phyloP scores from a whole-genome alignment of 805 yeast genomes.

The Saccharomycopsis sp. region DNA sequence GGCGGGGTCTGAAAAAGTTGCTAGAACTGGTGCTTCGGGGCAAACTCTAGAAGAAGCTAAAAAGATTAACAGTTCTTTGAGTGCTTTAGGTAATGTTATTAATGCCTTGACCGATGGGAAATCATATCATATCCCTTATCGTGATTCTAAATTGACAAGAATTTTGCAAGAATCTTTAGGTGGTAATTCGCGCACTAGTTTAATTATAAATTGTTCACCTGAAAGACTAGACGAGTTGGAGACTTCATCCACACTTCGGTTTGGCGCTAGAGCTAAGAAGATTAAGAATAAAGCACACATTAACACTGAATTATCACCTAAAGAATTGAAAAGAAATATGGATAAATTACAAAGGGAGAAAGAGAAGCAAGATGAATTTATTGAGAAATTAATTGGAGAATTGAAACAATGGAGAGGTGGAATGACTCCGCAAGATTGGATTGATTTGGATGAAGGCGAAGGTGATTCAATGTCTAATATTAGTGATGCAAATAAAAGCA shows the following conservation, averaged over 20 bases:
- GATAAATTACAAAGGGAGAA: constrained; percentile 25
- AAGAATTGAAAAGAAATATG: constrained; percentile 33
- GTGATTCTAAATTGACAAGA: constrained; percentile 74
- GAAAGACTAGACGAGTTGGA: constrained; percentile 49
- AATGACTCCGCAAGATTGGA: constrained; percentile 9
- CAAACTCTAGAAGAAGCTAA: constrained; percentile 75
- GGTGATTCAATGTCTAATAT: no score
- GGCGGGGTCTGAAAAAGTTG: constrained; percentile 59
- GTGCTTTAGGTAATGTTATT: constrained; percentile 75
- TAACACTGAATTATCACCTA: constrained; percentile 49
- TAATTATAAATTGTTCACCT: constrained; percentile 71
- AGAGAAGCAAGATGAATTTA: constrained; percentile 33
- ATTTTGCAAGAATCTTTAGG: constrained; percentile 75
- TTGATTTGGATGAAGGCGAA: constrained; percentile 4
- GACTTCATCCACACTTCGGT: constrained; percentile 64
- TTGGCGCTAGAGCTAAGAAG: constrained; percentile 66
- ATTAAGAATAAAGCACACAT: constrained; percentile 60
- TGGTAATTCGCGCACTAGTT: constrained; percentile 72
- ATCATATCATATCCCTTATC: constrained; percentile 60
- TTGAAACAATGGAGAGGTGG: constrained; percentile 18
- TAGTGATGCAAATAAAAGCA: background rate
- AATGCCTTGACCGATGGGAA: constrained; percentile 67
- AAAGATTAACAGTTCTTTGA: constrained; percentile 71
- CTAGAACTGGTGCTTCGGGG: constrained; percentile 72
- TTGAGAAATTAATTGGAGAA: constrained; percentile 22